These are phyloP conservation scores for Malus hybrid DNA, from an alignment of 331 rosid species.

Conservation along the genomic window DNA sequence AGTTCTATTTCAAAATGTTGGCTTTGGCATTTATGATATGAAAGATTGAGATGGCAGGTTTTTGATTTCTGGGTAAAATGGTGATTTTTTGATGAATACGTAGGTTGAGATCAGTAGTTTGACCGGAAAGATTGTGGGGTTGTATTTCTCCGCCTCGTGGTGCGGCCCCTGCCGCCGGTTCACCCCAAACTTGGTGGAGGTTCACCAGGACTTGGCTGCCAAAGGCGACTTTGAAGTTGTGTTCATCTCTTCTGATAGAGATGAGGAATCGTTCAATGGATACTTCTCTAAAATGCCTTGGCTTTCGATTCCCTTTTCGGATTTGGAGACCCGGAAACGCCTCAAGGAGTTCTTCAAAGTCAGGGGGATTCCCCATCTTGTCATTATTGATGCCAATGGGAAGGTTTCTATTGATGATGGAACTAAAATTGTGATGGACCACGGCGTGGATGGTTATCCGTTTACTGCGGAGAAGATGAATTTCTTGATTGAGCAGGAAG, in stretches of 20 bases:
- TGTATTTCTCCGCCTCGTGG: conserved; percentile 47
- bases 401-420: conserved; percentile 25
- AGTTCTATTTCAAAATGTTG: not conserved
- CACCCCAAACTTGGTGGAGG: conserved; percentile 29
- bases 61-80: not conserved
- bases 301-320: conserved; percentile 37
- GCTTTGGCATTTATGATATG: not conserved
- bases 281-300: conserved; percentile 47
- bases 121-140: conserved; percentile 29
- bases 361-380: conserved; percentile 38
- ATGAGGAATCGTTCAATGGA: conserved; percentile 24
- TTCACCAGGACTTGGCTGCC: conserved; percentile 25
- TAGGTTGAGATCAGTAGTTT: conserved; percentile 27
- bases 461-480: conserved; percentile 37
- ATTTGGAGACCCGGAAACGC: conserved; percentile 23
- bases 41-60: not conserved
- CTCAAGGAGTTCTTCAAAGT: conserved; percentile 32
- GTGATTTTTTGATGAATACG: not conserved
- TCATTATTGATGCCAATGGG: conserved; percentile 32
- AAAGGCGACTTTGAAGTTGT: conserved; percentile 36
- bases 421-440: conserved; percentile 18
- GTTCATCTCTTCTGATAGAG: conserved; percentile 33
- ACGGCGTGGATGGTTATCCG: conserved; percentile 37
- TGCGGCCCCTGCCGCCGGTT: conserved; percentile 41
- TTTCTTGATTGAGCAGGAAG: conserved; percentile 30